Conservation (phyloP, 2,329 filamentous ascomycete species). For the Fusarium cicatricum region DNA sequence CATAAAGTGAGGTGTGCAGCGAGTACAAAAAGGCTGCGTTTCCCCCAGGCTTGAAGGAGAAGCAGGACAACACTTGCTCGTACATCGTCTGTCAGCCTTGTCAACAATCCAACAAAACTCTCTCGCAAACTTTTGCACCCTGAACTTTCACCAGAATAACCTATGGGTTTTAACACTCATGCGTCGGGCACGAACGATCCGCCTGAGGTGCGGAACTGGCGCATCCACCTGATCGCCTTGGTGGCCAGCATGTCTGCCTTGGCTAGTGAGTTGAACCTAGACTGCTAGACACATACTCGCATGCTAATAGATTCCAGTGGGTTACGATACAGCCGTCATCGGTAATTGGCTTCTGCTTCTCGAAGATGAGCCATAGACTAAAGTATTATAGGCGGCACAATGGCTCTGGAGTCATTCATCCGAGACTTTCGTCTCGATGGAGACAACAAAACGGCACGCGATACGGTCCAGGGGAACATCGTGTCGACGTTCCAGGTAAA, state of each 20-base stretch:
- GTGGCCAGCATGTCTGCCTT: conserved; percentile 47
- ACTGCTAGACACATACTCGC: too few species aligned
- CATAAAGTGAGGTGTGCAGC: background rate
- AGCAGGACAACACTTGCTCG: conserved; percentile 1
- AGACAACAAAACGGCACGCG: conserved; percentile 37
- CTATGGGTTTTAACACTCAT: conserved; percentile 44
- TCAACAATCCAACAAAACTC: background rate
- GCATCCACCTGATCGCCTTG: conserved; percentile 45
- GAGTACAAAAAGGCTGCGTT: conserved; percentile 16
- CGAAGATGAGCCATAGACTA: too few species aligned
- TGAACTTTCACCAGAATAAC: conserved; percentile 13
- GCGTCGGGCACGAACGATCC: conserved; percentile 50
- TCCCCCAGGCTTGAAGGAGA: background rate
- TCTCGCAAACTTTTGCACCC: background rate
- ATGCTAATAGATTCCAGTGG: conserved; percentile 36
- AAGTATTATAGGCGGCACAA: conserved; percentile 42
- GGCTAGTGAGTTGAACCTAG: conserved; percentile 38
- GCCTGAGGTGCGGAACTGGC: conserved; percentile 47
- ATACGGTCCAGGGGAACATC: conserved; percentile 50
- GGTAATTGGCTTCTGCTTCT: conserved; percentile 4
- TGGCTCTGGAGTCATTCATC: conserved; percentile 49
- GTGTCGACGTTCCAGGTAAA: conserved; percentile 47
- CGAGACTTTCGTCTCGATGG: conserved; percentile 47
- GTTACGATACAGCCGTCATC: conserved; percentile 51
- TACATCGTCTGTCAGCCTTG: conserved; percentile 4